Conservation (phyloP, 108 stramenopile species). For the Hondaea fermentalgiana region DNA sequence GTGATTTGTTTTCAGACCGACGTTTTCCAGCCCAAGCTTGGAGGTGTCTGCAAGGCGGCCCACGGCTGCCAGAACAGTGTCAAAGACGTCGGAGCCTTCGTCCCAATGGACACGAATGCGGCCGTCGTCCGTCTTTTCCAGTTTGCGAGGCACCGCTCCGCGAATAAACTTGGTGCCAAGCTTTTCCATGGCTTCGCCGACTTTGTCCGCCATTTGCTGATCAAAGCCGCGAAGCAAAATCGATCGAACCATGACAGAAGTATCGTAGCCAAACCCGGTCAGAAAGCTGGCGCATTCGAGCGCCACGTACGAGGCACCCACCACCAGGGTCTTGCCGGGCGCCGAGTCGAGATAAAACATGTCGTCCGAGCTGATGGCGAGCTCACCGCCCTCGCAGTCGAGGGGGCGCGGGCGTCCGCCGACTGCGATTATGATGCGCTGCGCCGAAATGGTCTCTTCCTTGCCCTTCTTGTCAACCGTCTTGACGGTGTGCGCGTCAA, state of each 20-base stretch:
- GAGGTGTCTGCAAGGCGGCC: slow-evolving; percentile 80
- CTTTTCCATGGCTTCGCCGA: slow-evolving; percentile 70
- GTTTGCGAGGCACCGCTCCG: slow-evolving; percentile 62
- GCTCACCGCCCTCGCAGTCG: slow-evolving; percentile 53
- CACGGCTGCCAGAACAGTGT: slow-evolving; percentile 72
- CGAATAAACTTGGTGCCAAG: slow-evolving; percentile 72
- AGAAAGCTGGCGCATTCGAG: slow-evolving; percentile 97
- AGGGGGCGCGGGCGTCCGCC: slow-evolving; percentile 77
- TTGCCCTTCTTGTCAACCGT: slow-evolving; percentile 53
- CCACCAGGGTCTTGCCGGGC: slow-evolving; percentile 88
- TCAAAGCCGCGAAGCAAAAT: slow-evolving; percentile 93
- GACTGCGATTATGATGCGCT: slow-evolving; percentile 79
- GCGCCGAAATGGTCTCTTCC: slow-evolving; percentile 33
- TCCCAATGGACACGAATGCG: neutral
- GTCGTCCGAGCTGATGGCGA: slow-evolving; percentile 89
- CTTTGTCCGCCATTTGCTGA: slow-evolving; percentile 76
- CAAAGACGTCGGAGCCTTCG: slow-evolving; percentile 34
- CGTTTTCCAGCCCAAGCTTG: slow-evolving; percentile 63
- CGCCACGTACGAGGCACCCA: slow-evolving; percentile 93
- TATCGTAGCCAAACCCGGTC: slow-evolving; percentile 74
- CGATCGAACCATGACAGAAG: slow-evolving; percentile 85
- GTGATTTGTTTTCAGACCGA: slow-evolving; percentile 60
- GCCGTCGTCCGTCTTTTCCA: slow-evolving; percentile 56
- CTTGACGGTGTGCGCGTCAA: slow-evolving; percentile 71
- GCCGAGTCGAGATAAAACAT: slow-evolving; percentile 73